A percentile compares a stretch with the other conserved stretches of the same genome.
phyloP scores from a whole-genome alignment of 164 flowering plant genomes.

The Sedum album region DNA sequence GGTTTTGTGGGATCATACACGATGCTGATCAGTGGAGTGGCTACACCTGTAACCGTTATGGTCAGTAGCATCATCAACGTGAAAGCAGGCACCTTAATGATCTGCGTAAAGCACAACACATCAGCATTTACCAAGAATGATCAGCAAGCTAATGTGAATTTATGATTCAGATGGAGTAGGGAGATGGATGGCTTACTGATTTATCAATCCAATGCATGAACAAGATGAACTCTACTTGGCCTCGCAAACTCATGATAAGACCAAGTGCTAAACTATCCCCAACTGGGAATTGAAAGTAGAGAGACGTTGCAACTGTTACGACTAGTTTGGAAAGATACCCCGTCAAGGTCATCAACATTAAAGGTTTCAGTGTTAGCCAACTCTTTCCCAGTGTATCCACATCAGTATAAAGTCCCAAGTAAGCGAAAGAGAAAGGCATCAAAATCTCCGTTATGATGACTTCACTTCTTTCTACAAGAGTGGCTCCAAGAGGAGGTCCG shows the following conservation, averaged over 20 bases:
- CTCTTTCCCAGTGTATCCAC: conserved; percentile 13
- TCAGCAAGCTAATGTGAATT: neutral
- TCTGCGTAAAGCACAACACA: conserved; percentile 22
- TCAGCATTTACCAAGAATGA: no score
- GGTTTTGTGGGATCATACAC: conserved; percentile 58
- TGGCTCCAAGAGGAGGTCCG: conserved; percentile 68
- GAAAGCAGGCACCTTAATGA: conserved; percentile 26
- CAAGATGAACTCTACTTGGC: conserved; percentile 46
- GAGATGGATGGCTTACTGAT: conserved; percentile 20
- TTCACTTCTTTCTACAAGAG: conserved; percentile 47
- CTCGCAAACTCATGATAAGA: conserved; percentile 50
- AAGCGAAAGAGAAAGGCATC: conserved; percentile 43
- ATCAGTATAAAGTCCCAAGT: conserved; percentile 34
- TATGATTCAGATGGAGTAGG: neutral
- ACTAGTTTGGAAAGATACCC: conserved; percentile 28
- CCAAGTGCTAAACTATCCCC: conserved; percentile 41
- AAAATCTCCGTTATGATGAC: conserved; percentile 32
- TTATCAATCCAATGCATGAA: conserved; percentile 42
- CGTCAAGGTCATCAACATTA: conserved; percentile 20
- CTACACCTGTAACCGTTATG: conserved; percentile 21
- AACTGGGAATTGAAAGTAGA: conserved; percentile 27
- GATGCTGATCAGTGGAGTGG: conserved; percentile 37
- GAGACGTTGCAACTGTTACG: conserved; percentile 18
- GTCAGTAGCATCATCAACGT: conserved; percentile 36
- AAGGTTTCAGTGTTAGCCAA: conserved; percentile 20